Percentiles rank a stretch among this genome's conserved stretches.
These are phyloP conservation scores for Mycena epipterygia DNA, from an alignment of 768 basidiomycete species.

Conservation along the genomic window DNA sequence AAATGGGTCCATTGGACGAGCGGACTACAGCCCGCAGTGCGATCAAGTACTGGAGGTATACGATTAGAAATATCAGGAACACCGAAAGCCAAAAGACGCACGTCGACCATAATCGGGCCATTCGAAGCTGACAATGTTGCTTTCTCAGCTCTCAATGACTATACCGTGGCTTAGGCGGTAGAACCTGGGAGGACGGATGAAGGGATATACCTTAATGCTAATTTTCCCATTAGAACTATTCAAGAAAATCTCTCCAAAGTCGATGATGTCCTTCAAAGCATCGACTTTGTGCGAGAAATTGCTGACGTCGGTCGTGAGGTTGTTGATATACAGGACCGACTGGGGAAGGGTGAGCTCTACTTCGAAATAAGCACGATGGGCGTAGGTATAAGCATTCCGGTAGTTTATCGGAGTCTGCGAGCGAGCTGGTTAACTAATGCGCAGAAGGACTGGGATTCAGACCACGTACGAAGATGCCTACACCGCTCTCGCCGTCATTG, in stretches of 20 bases:
- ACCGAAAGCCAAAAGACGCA: not conserved
- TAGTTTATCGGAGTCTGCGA: slow-evolving; percentile 50
- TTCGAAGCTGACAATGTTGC: slow-evolving; percentile 44
- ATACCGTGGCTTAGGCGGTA: not conserved
- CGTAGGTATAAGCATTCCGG: slow-evolving; percentile 7
- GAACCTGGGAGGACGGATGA: slow-evolving; percentile 5
- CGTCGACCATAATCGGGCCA: slow-evolving; percentile 16
- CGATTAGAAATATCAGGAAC: not conserved
- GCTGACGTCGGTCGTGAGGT: slow-evolving; percentile 57
- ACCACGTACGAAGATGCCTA: slow-evolving; percentile 53
- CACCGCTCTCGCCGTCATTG: slow-evolving; percentile 43
- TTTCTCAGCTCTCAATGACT: slow-evolving; percentile 40
- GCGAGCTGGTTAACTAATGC: not conserved
- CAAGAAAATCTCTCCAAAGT: slow-evolving; percentile 55
- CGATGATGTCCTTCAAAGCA: slow-evolving; percentile 47
- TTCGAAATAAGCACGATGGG: slow-evolving; percentile 47
- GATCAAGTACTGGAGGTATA: slow-evolving; percentile 46
- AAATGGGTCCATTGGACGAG: slow-evolving; percentile 55
- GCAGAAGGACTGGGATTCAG: not conserved
- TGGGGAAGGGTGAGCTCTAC: slow-evolving; percentile 54
- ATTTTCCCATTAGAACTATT: slow-evolving; percentile 52
- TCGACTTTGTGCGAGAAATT: slow-evolving; percentile 55
- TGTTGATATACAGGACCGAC: slow-evolving; percentile 50
- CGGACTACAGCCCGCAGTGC: slow-evolving; percentile 42
- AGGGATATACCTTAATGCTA: slow-evolving; percentile 46